These are phyloP conservation scores for Blastocrithidia nonstop DNA, from an alignment of 208 protist species.

Conservation along the genomic window DNA sequence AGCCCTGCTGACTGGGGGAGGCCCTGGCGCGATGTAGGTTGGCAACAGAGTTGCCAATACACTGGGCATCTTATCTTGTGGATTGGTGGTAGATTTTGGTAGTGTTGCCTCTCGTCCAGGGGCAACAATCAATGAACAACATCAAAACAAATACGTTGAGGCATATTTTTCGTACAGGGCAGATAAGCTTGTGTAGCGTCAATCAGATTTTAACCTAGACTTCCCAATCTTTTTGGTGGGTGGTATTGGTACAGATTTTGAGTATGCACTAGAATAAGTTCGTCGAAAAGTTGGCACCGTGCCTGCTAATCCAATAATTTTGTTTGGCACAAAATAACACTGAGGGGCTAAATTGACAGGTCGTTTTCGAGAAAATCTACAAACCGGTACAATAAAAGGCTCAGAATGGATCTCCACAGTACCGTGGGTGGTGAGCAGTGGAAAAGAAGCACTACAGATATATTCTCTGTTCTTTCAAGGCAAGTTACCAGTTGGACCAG, in stretches of 20 bases:
- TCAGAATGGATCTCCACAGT: slow-evolving; percentile 87
- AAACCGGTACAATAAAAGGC: slow-evolving; percentile 75
- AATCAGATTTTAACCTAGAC: slow-evolving; percentile 89
- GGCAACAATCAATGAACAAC: slow-evolving; percentile 88
- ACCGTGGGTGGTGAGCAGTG: slow-evolving; percentile 75
- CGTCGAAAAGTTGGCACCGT: slow-evolving; percentile 84
- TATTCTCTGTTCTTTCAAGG: slow-evolving; percentile 75
- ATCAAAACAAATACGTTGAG: slow-evolving; percentile 81
- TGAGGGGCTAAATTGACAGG: slow-evolving; percentile 67
- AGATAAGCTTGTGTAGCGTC: slow-evolving; percentile 85
- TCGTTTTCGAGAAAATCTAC: slow-evolving; percentile 61
- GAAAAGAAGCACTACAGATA: slow-evolving; percentile 74
- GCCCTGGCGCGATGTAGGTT: slow-evolving; percentile 87
- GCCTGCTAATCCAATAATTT: slow-evolving; percentile 65
- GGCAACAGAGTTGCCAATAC: slow-evolving; percentile 85
- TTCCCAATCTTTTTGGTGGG: slow-evolving; percentile 87
- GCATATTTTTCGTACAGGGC: slow-evolving; percentile 85
- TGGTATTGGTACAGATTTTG: slow-evolving; percentile 88
- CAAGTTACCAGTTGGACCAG: slow-evolving; percentile 54
- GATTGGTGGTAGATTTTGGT: slow-evolving; percentile 85
- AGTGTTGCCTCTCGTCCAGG: slow-evolving; percentile 64
- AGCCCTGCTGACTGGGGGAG: slow-evolving; percentile 83
- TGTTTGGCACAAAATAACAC: slow-evolving; percentile 71
- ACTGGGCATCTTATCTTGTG: slow-evolving; percentile 82
- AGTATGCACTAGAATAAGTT: slow-evolving; percentile 89